These are phyloP conservation scores for Podila epigama DNA, from an alignment of 192 early-diverging fungal genomes.

Conservation along the genomic window DNA sequence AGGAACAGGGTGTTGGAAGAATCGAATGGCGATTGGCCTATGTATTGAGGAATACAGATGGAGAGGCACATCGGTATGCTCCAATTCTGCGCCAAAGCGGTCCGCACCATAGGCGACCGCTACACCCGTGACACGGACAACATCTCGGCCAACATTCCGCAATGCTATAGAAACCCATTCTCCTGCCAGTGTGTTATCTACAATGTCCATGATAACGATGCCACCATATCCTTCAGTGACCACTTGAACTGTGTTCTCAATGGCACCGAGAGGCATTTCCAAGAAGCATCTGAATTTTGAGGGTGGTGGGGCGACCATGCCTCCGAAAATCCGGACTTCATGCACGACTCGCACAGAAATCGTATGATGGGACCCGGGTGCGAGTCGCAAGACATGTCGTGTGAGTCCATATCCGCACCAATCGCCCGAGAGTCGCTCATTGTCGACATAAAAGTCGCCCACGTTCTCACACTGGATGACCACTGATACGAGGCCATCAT, in stretches of 20 bases:
- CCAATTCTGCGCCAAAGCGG: conserved; percentile 2
- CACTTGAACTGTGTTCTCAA: conserved; percentile 11
- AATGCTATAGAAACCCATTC: conserved; percentile 40
- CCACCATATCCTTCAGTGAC: conserved; percentile 23
- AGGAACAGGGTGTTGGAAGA: neutral
- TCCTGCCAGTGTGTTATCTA: conserved; percentile 39
- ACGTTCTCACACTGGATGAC: conserved; percentile 57
- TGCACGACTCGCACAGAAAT: conserved; percentile 65
- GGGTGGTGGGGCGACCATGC: conserved; percentile 41
- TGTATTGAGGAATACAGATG: conserved; percentile 16
- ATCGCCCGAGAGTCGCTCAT: conserved; percentile 65
- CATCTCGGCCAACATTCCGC: conserved; percentile 26
- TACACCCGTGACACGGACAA: conserved; percentile 19
- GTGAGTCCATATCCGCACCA: conserved; percentile 63
- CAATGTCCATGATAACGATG: conserved; percentile 25
- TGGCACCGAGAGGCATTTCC: neutral
- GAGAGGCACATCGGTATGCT: neutral
- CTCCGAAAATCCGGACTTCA: conserved; percentile 78
- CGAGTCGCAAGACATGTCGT: conserved; percentile 54
- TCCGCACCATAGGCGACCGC: conserved; percentile 5
- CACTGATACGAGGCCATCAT: conserved; percentile 15
- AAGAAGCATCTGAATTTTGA: conserved; percentile 30
- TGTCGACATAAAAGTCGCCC: conserved; percentile 72
- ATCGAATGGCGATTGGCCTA: conserved; percentile 20
- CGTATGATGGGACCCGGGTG: conserved; percentile 54